Evolutionary conservation across 2,329 filamentous ascomycete genomes (phyloP).

Genomic region (Aaosphaeria arxii): DNA sequence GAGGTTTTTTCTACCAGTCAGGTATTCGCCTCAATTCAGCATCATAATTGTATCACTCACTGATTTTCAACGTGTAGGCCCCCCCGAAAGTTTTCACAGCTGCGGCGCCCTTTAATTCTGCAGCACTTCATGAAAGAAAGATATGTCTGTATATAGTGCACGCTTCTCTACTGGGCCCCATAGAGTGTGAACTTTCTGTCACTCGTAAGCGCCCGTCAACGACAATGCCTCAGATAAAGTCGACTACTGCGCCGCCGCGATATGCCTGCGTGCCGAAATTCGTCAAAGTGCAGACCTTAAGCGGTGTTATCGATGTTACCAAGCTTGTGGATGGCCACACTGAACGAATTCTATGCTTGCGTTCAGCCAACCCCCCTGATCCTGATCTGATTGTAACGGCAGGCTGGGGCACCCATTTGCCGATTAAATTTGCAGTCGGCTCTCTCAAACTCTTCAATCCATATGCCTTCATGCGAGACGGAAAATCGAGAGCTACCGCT

Average conservation of each 20-base stretch:
- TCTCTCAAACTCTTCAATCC: slow-evolving; percentile 33
- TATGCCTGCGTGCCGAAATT: slow-evolving; percentile 36
- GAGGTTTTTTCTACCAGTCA: slow-evolving; percentile 10
- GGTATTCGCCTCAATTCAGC: slow-evolving; percentile 11
- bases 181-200: slow-evolving; percentile 37
- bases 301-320: slow-evolving; percentile 22
- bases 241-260: slow-evolving; percentile 17
- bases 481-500: slow-evolving; percentile 24
- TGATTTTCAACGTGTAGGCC: slow-evolving; percentile 5
- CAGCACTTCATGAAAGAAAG: slow-evolving; percentile 34
- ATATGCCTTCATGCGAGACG: slow-evolving; percentile 24
- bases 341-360: slow-evolving; percentile 29
- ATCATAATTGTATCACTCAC: not conserved
- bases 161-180: slow-evolving; percentile 24
- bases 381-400: slow-evolving; percentile 28
- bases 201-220: slow-evolving; percentile 33
- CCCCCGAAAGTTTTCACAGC: slow-evolving; percentile 25
- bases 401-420: slow-evolving; percentile 36
- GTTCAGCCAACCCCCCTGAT: slow-evolving; percentile 14
- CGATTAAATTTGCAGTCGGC: slow-evolving; percentile 20
- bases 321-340: slow-evolving; percentile 31
- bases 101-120: slow-evolving; percentile 35
- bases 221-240: slow-evolving; percentile 20
- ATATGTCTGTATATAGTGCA: slow-evolving; percentile 38
- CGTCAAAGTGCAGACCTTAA: slow-evolving; percentile 21